Conservation (phyloP, 2,329 filamentous ascomycete genomes). For the Colletotrichum salicis region DNA sequence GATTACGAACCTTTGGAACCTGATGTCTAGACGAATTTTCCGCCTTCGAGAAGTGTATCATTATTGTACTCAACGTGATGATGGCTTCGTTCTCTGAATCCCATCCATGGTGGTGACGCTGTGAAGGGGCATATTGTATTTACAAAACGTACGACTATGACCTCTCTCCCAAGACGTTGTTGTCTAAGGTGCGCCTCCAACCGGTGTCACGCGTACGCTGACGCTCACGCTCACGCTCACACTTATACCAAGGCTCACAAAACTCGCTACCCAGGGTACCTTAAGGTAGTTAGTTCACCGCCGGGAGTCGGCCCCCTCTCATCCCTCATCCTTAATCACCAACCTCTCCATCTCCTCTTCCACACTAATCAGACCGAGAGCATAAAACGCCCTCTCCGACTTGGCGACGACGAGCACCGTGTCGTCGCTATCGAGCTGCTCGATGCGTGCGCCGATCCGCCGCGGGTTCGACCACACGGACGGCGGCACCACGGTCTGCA, state of each 20-base stretch:
- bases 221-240: no score
- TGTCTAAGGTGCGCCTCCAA: neutral
- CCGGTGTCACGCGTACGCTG: neutral
- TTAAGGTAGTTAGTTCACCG: neutral
- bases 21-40: slow-evolving; percentile 21
- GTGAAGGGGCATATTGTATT: neutral
- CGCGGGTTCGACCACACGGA: slow-evolving; percentile 62
- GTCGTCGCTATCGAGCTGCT: slow-evolving; percentile 55
- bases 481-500: slow-evolving; percentile 48
- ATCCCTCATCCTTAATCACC: slow-evolving; percentile 58
- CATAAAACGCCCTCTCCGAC: slow-evolving; percentile 75
- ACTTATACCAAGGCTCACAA: neutral
- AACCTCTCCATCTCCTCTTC: slow-evolving; percentile 78
- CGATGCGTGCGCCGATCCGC: slow-evolving; percentile 62
- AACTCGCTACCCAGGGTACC: neutral
- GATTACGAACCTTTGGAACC: slow-evolving; percentile 23
- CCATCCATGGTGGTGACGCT: neutral
- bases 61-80: slow-evolving; percentile 35
- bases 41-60: slow-evolving; percentile 25
- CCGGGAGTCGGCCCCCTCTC: neutral
- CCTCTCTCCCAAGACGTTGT: neutral
- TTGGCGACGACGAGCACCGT: slow-evolving; percentile 68
- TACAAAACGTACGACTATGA: slow-evolving; percentile 3
- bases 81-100: neutral
- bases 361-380: slow-evolving; percentile 81